Evolutionary conservation across 257 asterid species (phyloP).

Genomic region (Linderniella brevidens): DNA sequence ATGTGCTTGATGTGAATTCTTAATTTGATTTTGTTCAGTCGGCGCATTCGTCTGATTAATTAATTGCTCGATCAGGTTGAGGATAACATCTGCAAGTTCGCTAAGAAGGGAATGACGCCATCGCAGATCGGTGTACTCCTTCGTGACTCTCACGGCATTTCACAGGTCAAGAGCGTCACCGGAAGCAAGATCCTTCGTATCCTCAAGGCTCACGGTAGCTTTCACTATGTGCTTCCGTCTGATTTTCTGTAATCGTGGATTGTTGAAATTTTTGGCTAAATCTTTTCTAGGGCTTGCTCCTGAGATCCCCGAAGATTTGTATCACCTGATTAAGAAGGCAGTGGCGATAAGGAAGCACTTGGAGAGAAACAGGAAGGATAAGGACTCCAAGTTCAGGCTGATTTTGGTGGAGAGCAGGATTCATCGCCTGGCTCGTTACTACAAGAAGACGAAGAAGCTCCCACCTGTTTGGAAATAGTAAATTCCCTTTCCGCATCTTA

Average conservation of each 20-base stretch:
- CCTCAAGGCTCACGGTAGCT: constrained; percentile 71
- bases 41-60: too few relatives aligned
- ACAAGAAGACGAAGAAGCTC: constrained; percentile 87
- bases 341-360: constrained; percentile 78
- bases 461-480: constrained; percentile 87
- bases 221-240: not conserved
- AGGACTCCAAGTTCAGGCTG: constrained; percentile 72
- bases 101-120: constrained; percentile 62
- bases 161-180: constrained; percentile 73
- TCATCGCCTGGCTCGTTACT: constrained; percentile 82
- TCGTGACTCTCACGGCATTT: constrained; percentile 76
- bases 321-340: constrained; percentile 70
- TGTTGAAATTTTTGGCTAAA: too few relatives aligned
- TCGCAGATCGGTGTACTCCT: constrained; percentile 77
- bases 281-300: constrained; percentile 55
- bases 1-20: too few relatives aligned
- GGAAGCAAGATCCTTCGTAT: constrained; percentile 87
- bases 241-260: too few relatives aligned
- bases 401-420: constrained; percentile 87
- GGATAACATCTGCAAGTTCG: constrained; percentile 60
- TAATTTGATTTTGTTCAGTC: too few relatives aligned
- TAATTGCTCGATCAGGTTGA: constrained; percentile 22
- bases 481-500: not conserved
- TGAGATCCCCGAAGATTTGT: constrained; percentile 70
- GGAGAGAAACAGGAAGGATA: constrained; percentile 85